phyloP scores from a whole-genome alignment of 768 basidiomycete genomes.

The Suillus occidentalis region DNA sequence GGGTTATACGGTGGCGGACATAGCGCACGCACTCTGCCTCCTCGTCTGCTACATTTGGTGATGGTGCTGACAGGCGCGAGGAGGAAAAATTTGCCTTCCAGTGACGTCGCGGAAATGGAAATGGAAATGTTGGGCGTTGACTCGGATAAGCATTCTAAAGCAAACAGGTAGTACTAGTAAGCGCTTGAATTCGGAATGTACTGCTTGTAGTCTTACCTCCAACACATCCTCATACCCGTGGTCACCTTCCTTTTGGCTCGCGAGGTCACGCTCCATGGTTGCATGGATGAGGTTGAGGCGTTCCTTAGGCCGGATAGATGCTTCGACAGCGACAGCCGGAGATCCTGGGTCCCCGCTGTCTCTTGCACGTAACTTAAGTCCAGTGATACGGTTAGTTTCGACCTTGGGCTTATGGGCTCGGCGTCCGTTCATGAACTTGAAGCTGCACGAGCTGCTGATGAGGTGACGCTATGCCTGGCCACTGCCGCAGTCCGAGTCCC shows the following conservation, averaged over 20 bases:
- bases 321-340: constrained; percentile 43
- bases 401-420: constrained; percentile 49
- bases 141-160: constrained; percentile 57
- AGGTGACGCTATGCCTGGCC: constrained; percentile 31
- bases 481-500: constrained; percentile 42
- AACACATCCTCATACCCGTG: constrained; percentile 85
- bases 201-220: constrained; percentile 53
- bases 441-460: constrained; percentile 25
- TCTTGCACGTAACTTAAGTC: constrained; percentile 53
- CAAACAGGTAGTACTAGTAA: constrained; percentile 17
- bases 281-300: constrained; percentile 54
- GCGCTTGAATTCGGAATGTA: not conserved
- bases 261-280: constrained; percentile 60
- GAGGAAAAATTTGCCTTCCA: constrained; percentile 62
- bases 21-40: constrained; percentile 25
- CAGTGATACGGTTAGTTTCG: constrained; percentile 43
- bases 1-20: constrained; percentile 75
- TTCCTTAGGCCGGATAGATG: constrained; percentile 62
- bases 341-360: constrained; percentile 42
- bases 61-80: constrained; percentile 31
- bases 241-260: constrained; percentile 69
- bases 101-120: constrained; percentile 59
- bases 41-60: constrained; percentile 14
- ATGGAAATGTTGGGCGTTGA: constrained; percentile 58
- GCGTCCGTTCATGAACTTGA: constrained; percentile 31